These are phyloP conservation scores for Globisporangium uncinulatum DNA, from an alignment of 352 stramenopile species.

Conservation along the genomic window DNA sequence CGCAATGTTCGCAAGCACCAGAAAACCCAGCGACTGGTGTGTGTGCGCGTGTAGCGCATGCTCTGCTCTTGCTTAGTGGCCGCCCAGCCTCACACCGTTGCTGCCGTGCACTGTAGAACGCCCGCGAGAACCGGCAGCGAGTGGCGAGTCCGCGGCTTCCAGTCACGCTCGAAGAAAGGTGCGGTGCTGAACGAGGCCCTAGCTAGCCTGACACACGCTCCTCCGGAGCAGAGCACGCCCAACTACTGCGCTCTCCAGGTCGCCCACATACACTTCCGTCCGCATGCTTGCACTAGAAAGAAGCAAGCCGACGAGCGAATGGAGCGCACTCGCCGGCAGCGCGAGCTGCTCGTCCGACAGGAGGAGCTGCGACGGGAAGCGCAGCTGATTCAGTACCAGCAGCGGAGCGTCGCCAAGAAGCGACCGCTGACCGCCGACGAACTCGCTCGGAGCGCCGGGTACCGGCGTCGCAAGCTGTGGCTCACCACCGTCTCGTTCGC, in stretches of 20 bases:
- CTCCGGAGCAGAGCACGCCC: too few relatives aligned
- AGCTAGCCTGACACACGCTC: not conserved
- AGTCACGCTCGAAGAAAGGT: conserved; percentile 25
- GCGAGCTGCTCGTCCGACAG: conserved; percentile 33
- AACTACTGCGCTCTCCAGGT: too few relatives aligned
- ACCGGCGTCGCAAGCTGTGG: conserved; percentile 44
- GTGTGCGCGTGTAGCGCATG: not conserved
- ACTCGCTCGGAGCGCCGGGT: conserved; percentile 23
- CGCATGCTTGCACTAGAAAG: conserved; percentile 37
- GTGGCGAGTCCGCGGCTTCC: conserved; percentile 19
- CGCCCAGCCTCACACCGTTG: not conserved
- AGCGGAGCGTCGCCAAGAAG: conserved; percentile 18
- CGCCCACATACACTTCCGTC: not conserved
- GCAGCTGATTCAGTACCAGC: conserved; percentile 33
- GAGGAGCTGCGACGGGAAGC: conserved; percentile 31
- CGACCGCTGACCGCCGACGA: conserved; percentile 19
- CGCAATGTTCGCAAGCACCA: conserved; percentile 13
- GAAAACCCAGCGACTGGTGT: conserved; percentile 10
- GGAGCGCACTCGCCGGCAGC: conserved; percentile 33
- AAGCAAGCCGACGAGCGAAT: conserved; percentile 50
- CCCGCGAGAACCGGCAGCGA: conserved; percentile 51
- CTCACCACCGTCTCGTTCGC: conserved; percentile 41
- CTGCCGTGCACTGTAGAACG: conserved; percentile 30
- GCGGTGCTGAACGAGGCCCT: not conserved
- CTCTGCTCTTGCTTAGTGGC: not conserved